Base-by-base conservation (phyloP, 1,139 yeast species). In the Protomyces gravidus region DNA sequence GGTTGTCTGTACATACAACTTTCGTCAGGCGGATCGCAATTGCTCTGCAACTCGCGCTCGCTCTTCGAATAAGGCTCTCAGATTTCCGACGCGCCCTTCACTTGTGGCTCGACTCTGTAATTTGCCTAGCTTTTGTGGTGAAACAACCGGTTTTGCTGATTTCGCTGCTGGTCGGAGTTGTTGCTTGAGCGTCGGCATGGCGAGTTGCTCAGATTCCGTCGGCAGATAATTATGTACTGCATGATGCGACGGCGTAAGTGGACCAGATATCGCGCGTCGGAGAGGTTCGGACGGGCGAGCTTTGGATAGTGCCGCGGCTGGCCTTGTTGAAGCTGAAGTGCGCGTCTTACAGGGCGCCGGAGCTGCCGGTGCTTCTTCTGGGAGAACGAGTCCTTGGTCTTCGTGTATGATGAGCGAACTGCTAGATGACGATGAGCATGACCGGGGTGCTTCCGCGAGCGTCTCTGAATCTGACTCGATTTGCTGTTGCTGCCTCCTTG, bases 261-360 rank as follows among this genome's bases (percentile, higher is more conserved):
- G 58, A 9, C 58, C 58, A 4, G 58, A 53, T 3, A 46, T 53
- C 9, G 58, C 58, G 11, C 58, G 36, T 45, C 58, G 32, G 13
- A 53, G 19, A 9, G 42, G 28, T 11, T 30, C 25, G 11, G 55
- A n/a, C 27, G n/a, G 49, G 27, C n/a, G 36, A 13, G 13, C 30
- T 28, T 40, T 23, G 27, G 26, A n/a, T 25, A 5, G 17, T 7
- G 49, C 3, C 13, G 33, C 40, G 6, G 27, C 9, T 17, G 40
- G 7, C 40, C 11, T 21, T 17, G 6, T 17, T 27, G 19, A 17
- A 5, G 9, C 26, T 32, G 28, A 11, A 9, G 11, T 33, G 2
- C 40, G 27, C n/a, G 13, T 15, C 15, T 26, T 27, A 7, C 36
- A 27, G 7, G 25, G 56, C 6, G 19, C 39, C 4, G 28, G 28